These are phyloP conservation scores for Pseudonectria buxi DNA, from an alignment of 2,329 filamentous ascomycete genomes.

Conservation along the genomic window DNA sequence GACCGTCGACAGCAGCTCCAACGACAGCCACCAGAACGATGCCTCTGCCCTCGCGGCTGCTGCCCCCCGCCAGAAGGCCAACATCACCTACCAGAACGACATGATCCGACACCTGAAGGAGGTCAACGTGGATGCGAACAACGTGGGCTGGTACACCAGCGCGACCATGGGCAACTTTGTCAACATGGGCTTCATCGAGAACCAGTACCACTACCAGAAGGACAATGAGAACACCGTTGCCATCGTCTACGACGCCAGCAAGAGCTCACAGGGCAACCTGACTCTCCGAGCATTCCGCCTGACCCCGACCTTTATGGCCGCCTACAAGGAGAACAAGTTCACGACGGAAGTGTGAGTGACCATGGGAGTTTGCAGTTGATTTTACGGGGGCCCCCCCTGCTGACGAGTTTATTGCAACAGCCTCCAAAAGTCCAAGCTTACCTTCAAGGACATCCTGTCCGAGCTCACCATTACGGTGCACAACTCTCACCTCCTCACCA, in stretches of 20 bases:
- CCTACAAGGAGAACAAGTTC: slow-evolving; percentile 96
- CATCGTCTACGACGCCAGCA: slow-evolving; percentile 90
- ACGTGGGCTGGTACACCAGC: slow-evolving; percentile 97
- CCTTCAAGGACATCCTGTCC: slow-evolving; percentile 87
- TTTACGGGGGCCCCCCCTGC: slow-evolving; percentile 6
- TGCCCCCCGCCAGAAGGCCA: slow-evolving; percentile 87
- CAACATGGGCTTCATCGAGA: slow-evolving; percentile 92
- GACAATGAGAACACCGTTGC: slow-evolving; percentile 85
- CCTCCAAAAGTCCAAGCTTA: slow-evolving; percentile 87
- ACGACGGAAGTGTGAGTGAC: slow-evolving; percentile 77
- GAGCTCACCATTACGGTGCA: slow-evolving; percentile 86
- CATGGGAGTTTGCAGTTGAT: background rate
- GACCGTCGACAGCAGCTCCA: slow-evolving; percentile 62
- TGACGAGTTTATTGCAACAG: slow-evolving; percentile 38
- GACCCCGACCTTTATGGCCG: slow-evolving; percentile 78
- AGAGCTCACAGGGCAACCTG: slow-evolving; percentile 85
- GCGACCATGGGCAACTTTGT: slow-evolving; percentile 98
- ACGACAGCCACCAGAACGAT: slow-evolving; percentile 69
- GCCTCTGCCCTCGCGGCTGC: slow-evolving; percentile 72
- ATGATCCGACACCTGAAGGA: slow-evolving; percentile 97
- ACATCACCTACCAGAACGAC: slow-evolving; percentile 81
- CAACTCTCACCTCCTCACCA: slow-evolving; percentile 95
- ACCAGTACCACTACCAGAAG: slow-evolving; percentile 95
- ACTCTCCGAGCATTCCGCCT: slow-evolving; percentile 88
- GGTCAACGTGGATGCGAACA: slow-evolving; percentile 97